Percentiles rank a stretch among this genome's conserved stretches.
Evolutionary conservation across 306 rosid species (phyloP).

Genomic region (Ochetophila trinervis): DNA sequence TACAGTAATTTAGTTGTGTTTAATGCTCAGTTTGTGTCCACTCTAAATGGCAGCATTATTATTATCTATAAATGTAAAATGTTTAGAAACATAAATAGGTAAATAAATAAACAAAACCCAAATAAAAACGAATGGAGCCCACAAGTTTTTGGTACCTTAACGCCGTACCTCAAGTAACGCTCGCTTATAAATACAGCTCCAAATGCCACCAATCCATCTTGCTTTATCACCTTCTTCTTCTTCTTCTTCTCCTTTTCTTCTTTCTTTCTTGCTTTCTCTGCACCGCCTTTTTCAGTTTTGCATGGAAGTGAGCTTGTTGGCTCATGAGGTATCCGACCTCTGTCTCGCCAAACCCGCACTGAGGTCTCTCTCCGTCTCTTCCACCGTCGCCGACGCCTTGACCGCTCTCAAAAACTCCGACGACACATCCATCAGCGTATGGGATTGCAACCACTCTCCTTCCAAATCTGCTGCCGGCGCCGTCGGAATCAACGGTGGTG

Average conservation of each 20-base stretch:
- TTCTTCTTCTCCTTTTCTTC: background rate
- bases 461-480: conserved; percentile 4
- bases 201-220: too few relatives aligned
- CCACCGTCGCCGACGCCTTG: conserved; percentile 75
- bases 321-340: conserved; percentile 87
- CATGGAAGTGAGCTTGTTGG: conserved; percentile 87
- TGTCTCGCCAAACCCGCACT: conserved; percentile 95
- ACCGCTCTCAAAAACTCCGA: conserved; percentile 53
- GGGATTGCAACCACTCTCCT: conserved; percentile 50
- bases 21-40: too few relatives aligned
- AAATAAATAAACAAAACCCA: background rate
- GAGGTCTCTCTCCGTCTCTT: conserved; percentile 58
- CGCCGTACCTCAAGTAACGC: conserved; percentile 4
- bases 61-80: too few relatives aligned
- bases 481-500: background rate
- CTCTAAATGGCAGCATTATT: too few relatives aligned
- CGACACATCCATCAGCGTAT: conserved; percentile 70
- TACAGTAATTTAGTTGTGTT: too few relatives aligned
- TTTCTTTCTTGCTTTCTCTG: too few relatives aligned
- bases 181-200: conserved; percentile 5
- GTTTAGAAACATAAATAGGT: too few relatives aligned
- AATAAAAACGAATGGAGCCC: background rate
- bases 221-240: background rate
- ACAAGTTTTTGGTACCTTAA: background rate
- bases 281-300: conserved; percentile 29